Conservation (phyloP, 2,329 filamentous ascomycete genomes). For the Pseudogymnoascus sp. region DNA sequence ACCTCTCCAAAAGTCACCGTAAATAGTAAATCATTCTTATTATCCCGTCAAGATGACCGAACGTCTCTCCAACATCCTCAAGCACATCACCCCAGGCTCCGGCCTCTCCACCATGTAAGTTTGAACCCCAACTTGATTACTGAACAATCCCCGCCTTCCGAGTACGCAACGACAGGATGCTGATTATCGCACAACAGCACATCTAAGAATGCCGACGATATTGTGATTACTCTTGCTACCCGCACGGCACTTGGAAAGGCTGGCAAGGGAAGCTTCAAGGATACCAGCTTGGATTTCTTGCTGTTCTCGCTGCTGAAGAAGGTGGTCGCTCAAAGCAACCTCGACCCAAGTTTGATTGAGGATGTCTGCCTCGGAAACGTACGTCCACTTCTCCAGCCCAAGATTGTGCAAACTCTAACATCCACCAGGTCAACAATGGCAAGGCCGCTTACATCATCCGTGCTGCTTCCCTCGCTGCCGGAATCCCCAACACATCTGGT, state of each 20-base stretch:
- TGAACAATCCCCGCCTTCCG: slow-evolving; percentile 8
- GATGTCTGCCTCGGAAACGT: slow-evolving; percentile 93
- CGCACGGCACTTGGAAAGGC: slow-evolving; percentile 86
- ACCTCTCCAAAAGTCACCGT: not conserved
- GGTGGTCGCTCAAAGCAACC: slow-evolving; percentile 59
- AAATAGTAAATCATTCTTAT: not conserved
- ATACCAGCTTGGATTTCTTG: slow-evolving; percentile 81
- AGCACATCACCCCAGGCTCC: slow-evolving; percentile 70
- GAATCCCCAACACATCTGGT: slow-evolving; percentile 82
- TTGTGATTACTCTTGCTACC: slow-evolving; percentile 89
- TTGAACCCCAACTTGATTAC: slow-evolving; percentile 10
- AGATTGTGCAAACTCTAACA: slow-evolving; percentile 17
- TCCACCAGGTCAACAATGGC: slow-evolving; percentile 61
- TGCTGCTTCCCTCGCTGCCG: slow-evolving; percentile 79
- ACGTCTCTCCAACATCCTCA: slow-evolving; percentile 79
- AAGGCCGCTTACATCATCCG: slow-evolving; percentile 89
- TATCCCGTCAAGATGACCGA: slow-evolving; percentile 59
- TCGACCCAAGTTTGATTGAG: slow-evolving; percentile 75
- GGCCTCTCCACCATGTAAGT: slow-evolving; percentile 71
- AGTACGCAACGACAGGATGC: slow-evolving; percentile 18
- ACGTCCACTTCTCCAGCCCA: slow-evolving; percentile 26
- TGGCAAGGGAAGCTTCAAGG: slow-evolving; percentile 89
- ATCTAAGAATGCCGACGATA: slow-evolving; percentile 87
- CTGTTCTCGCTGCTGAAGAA: slow-evolving; percentile 76
- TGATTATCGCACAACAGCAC: slow-evolving; percentile 46